Evolutionary conservation across 257 asterid species (phyloP).

Genomic region (Solanum virginianum): DNA sequence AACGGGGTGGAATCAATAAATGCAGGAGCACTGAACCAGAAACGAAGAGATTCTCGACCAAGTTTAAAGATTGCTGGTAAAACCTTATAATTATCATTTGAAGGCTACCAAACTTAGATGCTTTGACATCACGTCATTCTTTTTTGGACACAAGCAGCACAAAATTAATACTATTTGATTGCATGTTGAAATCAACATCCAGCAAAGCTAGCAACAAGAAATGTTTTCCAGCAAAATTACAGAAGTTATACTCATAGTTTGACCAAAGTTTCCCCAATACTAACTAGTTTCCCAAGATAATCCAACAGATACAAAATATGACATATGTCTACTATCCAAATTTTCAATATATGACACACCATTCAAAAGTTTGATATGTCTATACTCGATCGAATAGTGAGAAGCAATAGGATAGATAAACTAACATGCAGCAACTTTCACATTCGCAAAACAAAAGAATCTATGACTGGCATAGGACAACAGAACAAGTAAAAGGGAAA

Average conservation of each 20-base stretch:
- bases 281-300: too few relatives aligned
- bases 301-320: too few relatives aligned
- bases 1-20: not conserved
- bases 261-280: too few relatives aligned
- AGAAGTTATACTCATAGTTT: not conserved
- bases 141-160: too few relatives aligned
- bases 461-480: not conserved
- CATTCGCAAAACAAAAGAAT: not conserved
- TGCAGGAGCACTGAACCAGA: not conserved
- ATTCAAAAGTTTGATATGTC: too few relatives aligned
- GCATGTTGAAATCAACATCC: not conserved
- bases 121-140: too few relatives aligned
- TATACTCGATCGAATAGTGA: too few relatives aligned
- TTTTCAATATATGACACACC: too few relatives aligned
- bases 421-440: not conserved
- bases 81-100: not conserved
- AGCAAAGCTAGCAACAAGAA: not conserved
- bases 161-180: too few relatives aligned
- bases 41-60: not conserved
- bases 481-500: not conserved
- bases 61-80: constrained; percentile 16
- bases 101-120: not conserved
- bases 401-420: too few relatives aligned
- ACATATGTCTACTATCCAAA: too few relatives aligned
- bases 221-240: not conserved